Evolutionary conservation across 148 eudicot genomes (phyloP).

Genomic region (Oxyria digyna): DNA sequence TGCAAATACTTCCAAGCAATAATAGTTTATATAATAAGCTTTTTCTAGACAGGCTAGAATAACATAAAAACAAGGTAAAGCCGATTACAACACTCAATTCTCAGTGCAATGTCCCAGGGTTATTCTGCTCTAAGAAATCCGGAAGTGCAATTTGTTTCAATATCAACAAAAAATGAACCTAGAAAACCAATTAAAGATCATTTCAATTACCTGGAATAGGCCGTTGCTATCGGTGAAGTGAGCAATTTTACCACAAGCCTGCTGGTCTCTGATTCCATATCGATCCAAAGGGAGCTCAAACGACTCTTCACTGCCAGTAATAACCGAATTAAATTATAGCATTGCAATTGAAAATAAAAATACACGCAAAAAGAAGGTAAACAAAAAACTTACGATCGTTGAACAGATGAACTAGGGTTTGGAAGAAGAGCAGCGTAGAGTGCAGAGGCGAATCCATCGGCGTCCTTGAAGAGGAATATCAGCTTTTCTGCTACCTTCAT

Average conservation of each 20-base stretch:
- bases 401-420: conserved; percentile 28
- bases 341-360: background rate
- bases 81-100: background rate
- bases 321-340: background rate
- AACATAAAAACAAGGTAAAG: background rate
- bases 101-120: background rate
- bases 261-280: conserved; percentile 48
- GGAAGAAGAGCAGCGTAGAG: conserved; percentile 39
- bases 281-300: conserved; percentile 42
- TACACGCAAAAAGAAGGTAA: background rate
- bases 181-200: background rate
- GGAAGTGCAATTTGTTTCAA: background rate
- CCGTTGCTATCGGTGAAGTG: conserved; percentile 43
- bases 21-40: background rate
- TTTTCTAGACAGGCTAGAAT: background rate
- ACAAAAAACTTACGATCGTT: conserved; percentile 22
- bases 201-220: conserved; percentile 23
- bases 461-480: conserved; percentile 36
- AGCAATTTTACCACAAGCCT: conserved; percentile 38
- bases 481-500: conserved; percentile 57
- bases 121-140: background rate
- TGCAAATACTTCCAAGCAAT: background rate
- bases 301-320: conserved; percentile 32
- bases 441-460: conserved; percentile 33
- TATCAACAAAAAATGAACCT: background rate